A percentile compares a stretch with the other conserved stretches of the same genome.
Conservation (phyloP, 768 basidiomycete genomes). For the Serendipita sp. region DNA sequence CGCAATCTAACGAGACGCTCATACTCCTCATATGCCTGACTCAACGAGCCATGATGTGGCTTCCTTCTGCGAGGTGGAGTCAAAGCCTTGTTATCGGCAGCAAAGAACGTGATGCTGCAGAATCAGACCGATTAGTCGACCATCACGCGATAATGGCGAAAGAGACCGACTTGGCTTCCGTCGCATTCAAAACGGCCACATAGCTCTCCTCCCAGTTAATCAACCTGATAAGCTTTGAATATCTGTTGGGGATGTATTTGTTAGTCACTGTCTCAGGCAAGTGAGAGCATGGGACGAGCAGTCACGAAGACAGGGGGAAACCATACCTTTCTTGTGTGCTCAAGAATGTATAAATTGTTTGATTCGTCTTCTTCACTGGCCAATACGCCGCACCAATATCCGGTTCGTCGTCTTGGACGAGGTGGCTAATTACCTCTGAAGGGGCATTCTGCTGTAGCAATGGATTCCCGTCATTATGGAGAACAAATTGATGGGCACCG, state of each 20-base stretch:
- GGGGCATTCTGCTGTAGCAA: too few species aligned
- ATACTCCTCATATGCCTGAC: conserved; percentile 14
- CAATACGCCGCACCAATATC: neutral
- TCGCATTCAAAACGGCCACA: neutral
- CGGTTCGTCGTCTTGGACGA: neutral
- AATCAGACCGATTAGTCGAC: neutral
- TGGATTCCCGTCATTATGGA: too few species aligned
- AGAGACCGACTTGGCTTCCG: neutral
- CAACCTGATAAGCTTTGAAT: neutral
- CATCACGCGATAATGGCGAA: neutral
- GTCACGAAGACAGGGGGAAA: neutral
- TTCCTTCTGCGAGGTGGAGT: conserved; percentile 15
- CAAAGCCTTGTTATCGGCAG: conserved; percentile 31
- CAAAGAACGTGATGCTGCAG: conserved; percentile 37
- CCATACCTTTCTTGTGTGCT: neutral
- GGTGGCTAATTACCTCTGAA: neutral
- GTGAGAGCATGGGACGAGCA: neutral
- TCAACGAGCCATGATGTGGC: conserved; percentile 14
- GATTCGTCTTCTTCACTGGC: neutral
- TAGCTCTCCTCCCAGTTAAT: neutral
- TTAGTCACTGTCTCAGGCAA: neutral
- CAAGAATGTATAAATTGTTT: neutral
- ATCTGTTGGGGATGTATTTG: neutral
- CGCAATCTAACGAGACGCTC: conserved; percentile 13
- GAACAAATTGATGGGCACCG: too few species aligned